Conservation (phyloP, 495 filamentous ascomycete species). For the Amphirosellinia nigrospora region DNA sequence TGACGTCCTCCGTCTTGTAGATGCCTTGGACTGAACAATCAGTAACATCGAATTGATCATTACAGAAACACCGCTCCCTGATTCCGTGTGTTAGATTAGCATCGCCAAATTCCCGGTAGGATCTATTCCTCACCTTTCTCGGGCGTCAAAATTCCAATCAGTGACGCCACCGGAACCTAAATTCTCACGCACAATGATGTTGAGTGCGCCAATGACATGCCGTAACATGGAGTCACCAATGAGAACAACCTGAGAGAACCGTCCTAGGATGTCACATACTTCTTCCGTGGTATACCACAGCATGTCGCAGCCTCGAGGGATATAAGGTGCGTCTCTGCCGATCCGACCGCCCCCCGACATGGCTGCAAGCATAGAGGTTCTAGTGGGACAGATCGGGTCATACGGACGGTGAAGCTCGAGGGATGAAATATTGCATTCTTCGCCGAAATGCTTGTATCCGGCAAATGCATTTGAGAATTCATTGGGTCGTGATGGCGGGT, state of each 20-base stretch:
- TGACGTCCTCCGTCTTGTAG: conserved; percentile 56
- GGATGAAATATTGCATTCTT: conserved; percentile 56
- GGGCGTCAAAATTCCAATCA: conserved; percentile 58
- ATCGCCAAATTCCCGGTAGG: background rate
- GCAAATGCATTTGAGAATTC: conserved; percentile 31
- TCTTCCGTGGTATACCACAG: conserved; percentile 59
- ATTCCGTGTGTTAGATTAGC: conserved; percentile 21
- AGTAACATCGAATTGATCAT: conserved; percentile 60
- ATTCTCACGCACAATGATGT: conserved; percentile 57
- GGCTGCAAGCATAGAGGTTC: conserved; percentile 51
- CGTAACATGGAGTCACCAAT: conserved; percentile 61
- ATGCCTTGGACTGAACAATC: conserved; percentile 60
- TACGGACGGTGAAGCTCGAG: conserved; percentile 56
- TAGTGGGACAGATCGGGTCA: conserved; percentile 48
- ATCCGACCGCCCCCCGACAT: conserved; percentile 59
- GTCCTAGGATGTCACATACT: conserved; percentile 53
- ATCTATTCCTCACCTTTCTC: conserved; percentile 48
- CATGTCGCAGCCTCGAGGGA: conserved; percentile 58
- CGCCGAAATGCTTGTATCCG: conserved; percentile 35
- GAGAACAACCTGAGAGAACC: conserved; percentile 57
- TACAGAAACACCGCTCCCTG: conserved; percentile 59
- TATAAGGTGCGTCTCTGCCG: conserved; percentile 55
- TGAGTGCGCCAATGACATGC: conserved; percentile 59
- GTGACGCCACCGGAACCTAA: conserved; percentile 61
- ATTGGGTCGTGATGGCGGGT: conserved; percentile 23